phyloP scores from a whole-genome alignment of 2,329 filamentous ascomycete species.

The Myriosclerotinia curreyana region DNA sequence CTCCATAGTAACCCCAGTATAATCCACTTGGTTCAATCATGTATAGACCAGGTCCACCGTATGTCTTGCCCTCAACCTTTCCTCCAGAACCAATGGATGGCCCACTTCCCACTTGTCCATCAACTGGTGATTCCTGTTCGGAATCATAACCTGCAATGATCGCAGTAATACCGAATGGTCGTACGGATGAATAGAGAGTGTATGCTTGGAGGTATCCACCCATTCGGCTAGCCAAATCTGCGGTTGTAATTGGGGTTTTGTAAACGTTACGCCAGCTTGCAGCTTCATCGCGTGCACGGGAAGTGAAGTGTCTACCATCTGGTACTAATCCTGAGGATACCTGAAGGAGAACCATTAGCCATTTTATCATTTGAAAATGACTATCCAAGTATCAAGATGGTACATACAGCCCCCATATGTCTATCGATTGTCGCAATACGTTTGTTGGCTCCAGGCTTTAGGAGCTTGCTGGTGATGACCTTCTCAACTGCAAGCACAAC shows the following conservation, averaged over 20 bases:
- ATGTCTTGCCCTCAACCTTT: constrained; percentile 70
- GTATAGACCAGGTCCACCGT: constrained; percentile 90
- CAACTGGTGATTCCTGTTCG: constrained; percentile 78
- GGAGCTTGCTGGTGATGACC: constrained; percentile 89
- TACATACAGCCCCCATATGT: constrained; percentile 84
- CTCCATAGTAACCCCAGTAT: constrained; percentile 99
- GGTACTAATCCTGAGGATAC: constrained; percentile 92
- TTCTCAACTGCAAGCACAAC: constrained; percentile 97
- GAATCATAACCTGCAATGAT: constrained; percentile 94
- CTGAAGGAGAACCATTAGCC: constrained; percentile 47
- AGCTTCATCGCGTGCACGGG: constrained; percentile 90
- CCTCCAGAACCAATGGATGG: constrained; percentile 78
- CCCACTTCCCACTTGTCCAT: constrained; percentile 84
- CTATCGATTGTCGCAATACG: constrained; percentile 92
- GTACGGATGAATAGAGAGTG: constrained; percentile 94
- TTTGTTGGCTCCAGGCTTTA: constrained; percentile 95
- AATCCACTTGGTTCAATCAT: constrained; percentile 98
- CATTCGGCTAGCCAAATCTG: constrained; percentile 87
- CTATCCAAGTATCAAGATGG: background rate
- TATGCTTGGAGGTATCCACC: constrained; percentile 96
- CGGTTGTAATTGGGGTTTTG: constrained; percentile 88
- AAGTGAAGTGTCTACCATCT: constrained; percentile 92
- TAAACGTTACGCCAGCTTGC: constrained; percentile 87
- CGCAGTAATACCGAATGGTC: constrained; percentile 93
- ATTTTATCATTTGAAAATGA: constrained; percentile 20